These are phyloP conservation scores for Dactylellina drechsleri DNA, from an alignment of 2,329 filamentous ascomycete species.

Conservation along the genomic window DNA sequence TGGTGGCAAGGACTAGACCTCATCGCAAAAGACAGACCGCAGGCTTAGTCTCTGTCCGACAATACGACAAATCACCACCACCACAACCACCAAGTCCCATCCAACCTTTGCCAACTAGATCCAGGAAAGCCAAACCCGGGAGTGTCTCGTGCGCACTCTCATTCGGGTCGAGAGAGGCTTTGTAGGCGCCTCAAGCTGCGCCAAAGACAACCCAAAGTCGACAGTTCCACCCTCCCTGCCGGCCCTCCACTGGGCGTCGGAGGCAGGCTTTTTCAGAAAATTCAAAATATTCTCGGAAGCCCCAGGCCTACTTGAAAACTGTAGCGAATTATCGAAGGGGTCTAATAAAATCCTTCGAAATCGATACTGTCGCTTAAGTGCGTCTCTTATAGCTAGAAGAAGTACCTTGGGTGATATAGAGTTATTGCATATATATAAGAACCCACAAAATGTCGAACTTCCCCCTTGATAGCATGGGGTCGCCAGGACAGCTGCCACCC, in stretches of 20 bases:
- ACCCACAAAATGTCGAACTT: constrained; percentile 42
- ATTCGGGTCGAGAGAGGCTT: constrained; percentile 19
- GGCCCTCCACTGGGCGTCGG: constrained; percentile 36
- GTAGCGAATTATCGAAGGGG: constrained; percentile 17
- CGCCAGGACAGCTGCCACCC: constrained; percentile 35
- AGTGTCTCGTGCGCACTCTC: constrained; percentile 37
- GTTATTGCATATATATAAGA: constrained; percentile 6
- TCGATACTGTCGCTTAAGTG: constrained; percentile 32
- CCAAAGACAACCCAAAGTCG: constrained; percentile 41
- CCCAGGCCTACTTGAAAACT: not conserved
- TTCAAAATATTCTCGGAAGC: constrained; percentile 8
- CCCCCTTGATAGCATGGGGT: constrained; percentile 37
- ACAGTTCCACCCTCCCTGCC: constrained; percentile 27
- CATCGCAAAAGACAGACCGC: constrained; percentile 33
- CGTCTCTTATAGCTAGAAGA: constrained; percentile 15
- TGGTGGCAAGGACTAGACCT: constrained; percentile 28
- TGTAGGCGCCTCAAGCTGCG: constrained; percentile 42
- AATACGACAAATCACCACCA: constrained; percentile 24
- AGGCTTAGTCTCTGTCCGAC: constrained; percentile 24
- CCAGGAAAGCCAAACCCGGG: constrained; percentile 4
- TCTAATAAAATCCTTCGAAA: constrained; percentile 42
- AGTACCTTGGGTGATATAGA: constrained; percentile 35
- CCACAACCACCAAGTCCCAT: constrained; percentile 8
- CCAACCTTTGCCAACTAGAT: not conserved
- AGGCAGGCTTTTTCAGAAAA: constrained; percentile 32